Evolutionary conservation across 208 protist genomes (phyloP), one percentile per base, ranked within the genome.

Genomic region (Tritrichomonas foetus): DNA sequence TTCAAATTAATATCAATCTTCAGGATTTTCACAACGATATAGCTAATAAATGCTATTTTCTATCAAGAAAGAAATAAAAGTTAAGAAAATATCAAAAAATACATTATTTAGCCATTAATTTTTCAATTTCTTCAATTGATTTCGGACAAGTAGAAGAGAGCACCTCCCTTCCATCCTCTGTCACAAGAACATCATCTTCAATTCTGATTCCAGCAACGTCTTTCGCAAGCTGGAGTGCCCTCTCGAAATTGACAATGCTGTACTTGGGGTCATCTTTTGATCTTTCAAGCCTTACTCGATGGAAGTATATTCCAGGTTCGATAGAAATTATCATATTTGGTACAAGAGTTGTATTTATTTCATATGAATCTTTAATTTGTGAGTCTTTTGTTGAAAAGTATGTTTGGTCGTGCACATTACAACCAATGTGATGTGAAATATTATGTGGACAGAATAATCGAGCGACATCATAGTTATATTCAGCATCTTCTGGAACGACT

Each of bases 221-320:
- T 39, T 49, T 33, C 30, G 57, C 50, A 14, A 47, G 33, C 33
- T 93, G 3, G 3, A 93, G n/a, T 36, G 57, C 89, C 3, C 13
- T 53, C 16, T 93, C 89, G 27, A 64, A 93, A 36, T 93, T 64
- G 30, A 93, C 89, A n/a, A 3, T 5, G 5, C 20, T 25, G 27
- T 53, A 89, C 8, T 33, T 27, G 3, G 25, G 27, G 3, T 39
- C 16, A 1, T 53, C 27, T 89, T 16, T 36, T n/a, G 41, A 22
- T 39, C 39, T 53, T 39, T 53, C 47, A 44, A 53, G 11, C n/a
- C 89, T 72, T 41, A 33, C 33, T 44, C 72, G 47, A 33, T 93
- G 50, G 89, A 93, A 93, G 33, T 93, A 93, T 9, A 93, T 39
- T 41, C 89, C 89, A 44, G 89, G 89, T 27, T 93, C 89, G 33